Evolutionary conservation across 768 basidiomycete species (phyloP).

Genomic region (Suillus decipiens): DNA sequence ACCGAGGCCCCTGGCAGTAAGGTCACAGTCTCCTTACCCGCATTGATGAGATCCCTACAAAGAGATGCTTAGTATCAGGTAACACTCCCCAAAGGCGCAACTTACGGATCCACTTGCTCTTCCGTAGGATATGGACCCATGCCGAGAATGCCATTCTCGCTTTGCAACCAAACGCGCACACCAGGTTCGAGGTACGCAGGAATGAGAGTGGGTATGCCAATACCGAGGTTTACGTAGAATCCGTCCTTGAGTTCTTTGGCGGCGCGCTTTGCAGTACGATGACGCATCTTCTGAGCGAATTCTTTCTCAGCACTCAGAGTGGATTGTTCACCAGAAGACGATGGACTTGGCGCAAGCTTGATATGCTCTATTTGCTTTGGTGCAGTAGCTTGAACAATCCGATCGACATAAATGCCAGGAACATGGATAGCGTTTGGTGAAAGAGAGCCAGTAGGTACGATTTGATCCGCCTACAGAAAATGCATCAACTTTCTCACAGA

Average conservation of each 20-base stretch:
- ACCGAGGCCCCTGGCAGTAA: slow-evolving; percentile 88
- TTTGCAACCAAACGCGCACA: slow-evolving; percentile 86
- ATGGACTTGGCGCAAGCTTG: slow-evolving; percentile 59
- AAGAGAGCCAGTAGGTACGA: slow-evolving; percentile 80
- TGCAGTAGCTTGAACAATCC: slow-evolving; percentile 76
- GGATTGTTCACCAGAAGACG: slow-evolving; percentile 28
- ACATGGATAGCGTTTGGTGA: slow-evolving; percentile 83
- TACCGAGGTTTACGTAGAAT: slow-evolving; percentile 86
- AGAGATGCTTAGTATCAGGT: slow-evolving; percentile 9
- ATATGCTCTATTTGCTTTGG: slow-evolving; percentile 78
- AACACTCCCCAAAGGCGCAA: slow-evolving; percentile 17
- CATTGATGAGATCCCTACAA: slow-evolving; percentile 85
- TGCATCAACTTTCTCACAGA: slow-evolving; percentile 14
- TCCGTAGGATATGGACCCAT: slow-evolving; percentile 90
- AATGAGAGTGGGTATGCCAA: slow-evolving; percentile 90
- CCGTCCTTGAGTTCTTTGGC: slow-evolving; percentile 90
- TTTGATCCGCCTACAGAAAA: slow-evolving; percentile 72
- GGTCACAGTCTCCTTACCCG: slow-evolving; percentile 93
- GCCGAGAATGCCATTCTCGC: slow-evolving; percentile 88
- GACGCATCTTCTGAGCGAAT: slow-evolving; percentile 54
- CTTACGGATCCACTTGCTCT: slow-evolving; percentile 79
- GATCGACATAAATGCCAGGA: slow-evolving; percentile 86
- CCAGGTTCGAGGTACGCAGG: slow-evolving; percentile 75
- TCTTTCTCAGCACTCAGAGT: slow-evolving; percentile 50
- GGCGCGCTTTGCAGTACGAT: slow-evolving; percentile 82